Base-by-base conservation (phyloP, 2,329 filamentous ascomycete species). In the Nemania sp. region DNA sequence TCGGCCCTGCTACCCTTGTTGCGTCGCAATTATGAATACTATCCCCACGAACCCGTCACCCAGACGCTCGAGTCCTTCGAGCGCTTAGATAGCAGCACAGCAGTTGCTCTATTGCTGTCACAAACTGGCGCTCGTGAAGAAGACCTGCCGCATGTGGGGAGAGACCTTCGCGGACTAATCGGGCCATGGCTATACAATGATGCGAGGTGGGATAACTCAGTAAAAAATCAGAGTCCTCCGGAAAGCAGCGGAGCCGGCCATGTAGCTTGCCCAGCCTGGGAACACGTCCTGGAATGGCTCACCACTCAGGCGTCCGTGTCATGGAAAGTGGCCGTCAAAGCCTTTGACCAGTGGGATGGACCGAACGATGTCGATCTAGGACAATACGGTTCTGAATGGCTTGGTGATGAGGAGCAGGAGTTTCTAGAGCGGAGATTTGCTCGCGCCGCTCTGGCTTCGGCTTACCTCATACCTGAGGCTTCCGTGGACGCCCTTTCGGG, bases 111-210 rank as follows among this genome's bases (percentile, higher is more conserved):
- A 48, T 78, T 92, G 29, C 77, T 94, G 5, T 83, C 82, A 7
- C 81, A 83, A 55, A 87, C 85, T 1, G 80, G 79, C 25, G 60
- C 68, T 20, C 69, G 69, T 15, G 73, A 80, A 32, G 76, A 78
- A 40, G 75, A 78, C 2, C 62, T 76, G 17, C 60, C 67, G 1
- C 72, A 79, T 39, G 71, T 88, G 49, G 86, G 84, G 1, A 83
- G 89, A 58, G 89, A 92, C 70, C 71, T 93, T 57, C 84, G 84
- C 63, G 85, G 87, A 0, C 71, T 93, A 39, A 77, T 93, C 51
- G 87, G 87, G 0, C 90, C 90, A 2, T 94, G 90, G 90, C 78
- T 92, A 50, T 87, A 89, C 68, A 86, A 86, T 47, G 80, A 86
- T 52, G 80, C 76, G 18, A 83, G 87, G 55, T 87, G 88, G 78